These are phyloP conservation scores for Aurifilum marmelostoma DNA, from an alignment of 2,329 filamentous ascomycete genomes.

Conservation along the genomic window DNA sequence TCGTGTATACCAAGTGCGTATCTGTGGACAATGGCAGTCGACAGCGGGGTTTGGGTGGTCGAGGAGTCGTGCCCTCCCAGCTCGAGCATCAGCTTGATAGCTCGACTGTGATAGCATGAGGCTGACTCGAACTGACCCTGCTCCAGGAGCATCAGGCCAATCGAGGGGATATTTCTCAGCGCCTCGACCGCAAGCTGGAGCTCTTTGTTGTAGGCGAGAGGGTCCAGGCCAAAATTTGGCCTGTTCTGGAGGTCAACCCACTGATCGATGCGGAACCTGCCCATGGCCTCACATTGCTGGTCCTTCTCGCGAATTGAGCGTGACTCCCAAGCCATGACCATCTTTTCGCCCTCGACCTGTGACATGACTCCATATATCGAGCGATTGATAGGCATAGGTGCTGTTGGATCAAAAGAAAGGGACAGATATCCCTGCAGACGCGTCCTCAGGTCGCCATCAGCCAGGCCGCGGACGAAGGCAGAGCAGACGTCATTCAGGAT, in stretches of 20 bases:
- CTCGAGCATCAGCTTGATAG: conserved; percentile 44
- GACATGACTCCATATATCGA: conserved; percentile 57
- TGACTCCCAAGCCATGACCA: conserved; percentile 52
- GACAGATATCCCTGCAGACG: conserved; percentile 53
- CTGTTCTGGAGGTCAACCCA: conserved; percentile 53
- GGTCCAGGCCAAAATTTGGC: conserved; percentile 48
- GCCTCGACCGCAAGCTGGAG: conserved; percentile 52
- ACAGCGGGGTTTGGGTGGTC: conserved; percentile 31
- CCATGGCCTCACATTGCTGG: conserved; percentile 41
- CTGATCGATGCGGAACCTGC: conserved; percentile 41
- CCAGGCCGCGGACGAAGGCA: conserved; percentile 59
- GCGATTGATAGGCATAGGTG: conserved; percentile 39
- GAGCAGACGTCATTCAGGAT: conserved; percentile 56
- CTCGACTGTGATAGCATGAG: conserved; percentile 52
- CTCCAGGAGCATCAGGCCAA: conserved; percentile 57
- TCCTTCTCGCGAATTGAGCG: conserved; percentile 42
- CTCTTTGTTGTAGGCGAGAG: conserved; percentile 55
- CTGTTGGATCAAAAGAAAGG: conserved; percentile 42
- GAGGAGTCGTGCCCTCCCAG: conserved; percentile 37
- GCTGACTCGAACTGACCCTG: conserved; percentile 59
- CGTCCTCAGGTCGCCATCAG: conserved; percentile 48
- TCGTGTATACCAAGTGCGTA: conserved; percentile 59
- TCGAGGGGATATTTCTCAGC: conserved; percentile 54
- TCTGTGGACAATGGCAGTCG: conserved; percentile 41
- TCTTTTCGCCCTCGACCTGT: conserved; percentile 60